Evolutionary conservation across 768 basidiomycete species (phyloP).

Genomic region (Lactifluus volemus): DNA sequence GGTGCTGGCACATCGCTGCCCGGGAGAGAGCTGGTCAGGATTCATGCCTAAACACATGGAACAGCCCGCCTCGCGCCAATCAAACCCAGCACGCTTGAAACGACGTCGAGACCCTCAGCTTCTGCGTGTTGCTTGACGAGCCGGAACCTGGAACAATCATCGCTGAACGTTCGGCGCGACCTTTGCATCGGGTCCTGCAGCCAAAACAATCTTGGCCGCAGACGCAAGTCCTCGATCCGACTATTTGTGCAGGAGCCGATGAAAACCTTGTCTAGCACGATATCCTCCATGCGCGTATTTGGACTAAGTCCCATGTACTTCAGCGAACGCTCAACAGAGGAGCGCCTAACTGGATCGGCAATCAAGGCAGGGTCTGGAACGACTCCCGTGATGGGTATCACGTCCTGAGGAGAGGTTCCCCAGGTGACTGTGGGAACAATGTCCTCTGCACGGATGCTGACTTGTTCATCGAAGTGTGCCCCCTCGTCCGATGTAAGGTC

Average conservation of each 20-base stretch:
- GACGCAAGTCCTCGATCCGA: slow-evolving; percentile 56
- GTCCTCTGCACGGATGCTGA: slow-evolving; percentile 50
- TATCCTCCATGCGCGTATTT: slow-evolving; percentile 45
- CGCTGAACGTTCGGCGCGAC: slow-evolving; percentile 46
- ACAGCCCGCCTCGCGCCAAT: slow-evolving; percentile 63
- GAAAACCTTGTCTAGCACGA: slow-evolving; percentile 58
- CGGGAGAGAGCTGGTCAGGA: slow-evolving; percentile 53
- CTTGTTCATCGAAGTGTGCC: slow-evolving; percentile 50
- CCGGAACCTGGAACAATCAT: slow-evolving; percentile 66
- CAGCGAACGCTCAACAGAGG: slow-evolving; percentile 43
- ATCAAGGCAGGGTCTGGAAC: slow-evolving; percentile 46
- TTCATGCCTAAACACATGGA: slow-evolving; percentile 71
- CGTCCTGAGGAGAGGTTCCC: slow-evolving; percentile 59
- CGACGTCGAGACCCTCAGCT: slow-evolving; percentile 51
- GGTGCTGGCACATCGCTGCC: slow-evolving; percentile 51
- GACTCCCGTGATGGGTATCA: slow-evolving; percentile 46
- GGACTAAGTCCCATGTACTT: slow-evolving; percentile 54
- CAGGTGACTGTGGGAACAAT: slow-evolving; percentile 58
- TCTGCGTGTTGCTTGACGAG: slow-evolving; percentile 59
- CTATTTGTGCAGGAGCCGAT: slow-evolving; percentile 63
- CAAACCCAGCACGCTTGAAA: slow-evolving; percentile 61
- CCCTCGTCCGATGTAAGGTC: slow-evolving; percentile 47
- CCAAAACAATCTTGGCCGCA: slow-evolving; percentile 46
- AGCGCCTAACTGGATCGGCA: slow-evolving; percentile 36
- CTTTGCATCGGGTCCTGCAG: slow-evolving; percentile 41